Evolutionary conservation across 139 green algal genomes (phyloP).

Genomic region (Chlorella sp.): DNA sequence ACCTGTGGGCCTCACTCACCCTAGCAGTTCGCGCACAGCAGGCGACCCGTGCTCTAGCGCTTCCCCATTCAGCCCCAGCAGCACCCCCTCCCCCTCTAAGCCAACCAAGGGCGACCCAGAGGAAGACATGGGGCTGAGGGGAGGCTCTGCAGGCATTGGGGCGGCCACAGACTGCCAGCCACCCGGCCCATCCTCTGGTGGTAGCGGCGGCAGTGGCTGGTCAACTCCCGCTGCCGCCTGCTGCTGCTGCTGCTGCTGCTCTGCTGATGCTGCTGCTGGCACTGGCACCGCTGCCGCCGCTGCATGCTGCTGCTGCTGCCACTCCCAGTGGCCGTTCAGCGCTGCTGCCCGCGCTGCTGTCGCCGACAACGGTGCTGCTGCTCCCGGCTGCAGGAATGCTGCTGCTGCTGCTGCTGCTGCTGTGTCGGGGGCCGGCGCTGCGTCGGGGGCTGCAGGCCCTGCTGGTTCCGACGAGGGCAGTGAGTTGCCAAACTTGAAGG

Average conservation of each 20-base stretch:
- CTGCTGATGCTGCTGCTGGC: background rate
- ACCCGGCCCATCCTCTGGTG: background rate
- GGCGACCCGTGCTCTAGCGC: slow-evolving; percentile 21
- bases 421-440: background rate
- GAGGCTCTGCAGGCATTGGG: background rate
- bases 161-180: background rate
- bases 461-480: background rate
- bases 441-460: background rate
- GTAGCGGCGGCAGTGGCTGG: background rate
- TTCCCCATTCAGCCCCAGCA: background rate
- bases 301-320: slow-evolving; percentile 19
- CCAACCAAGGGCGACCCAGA: slow-evolving; percentile 1
- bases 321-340: background rate
- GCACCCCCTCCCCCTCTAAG: background rate
- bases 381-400: background rate
- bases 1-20: slow-evolving; percentile 19
- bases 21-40: slow-evolving; percentile 10
- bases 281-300: background rate
- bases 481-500: background rate
- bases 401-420: background rate
- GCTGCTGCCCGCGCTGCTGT: background rate
- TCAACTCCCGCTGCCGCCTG: background rate
- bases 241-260: background rate
- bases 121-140: slow-evolving; percentile 17
- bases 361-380: no score